Evolutionary conservation across 2,329 filamentous ascomycete species (phyloP).

Genomic region (Monosporascus cannonballus): DNA sequence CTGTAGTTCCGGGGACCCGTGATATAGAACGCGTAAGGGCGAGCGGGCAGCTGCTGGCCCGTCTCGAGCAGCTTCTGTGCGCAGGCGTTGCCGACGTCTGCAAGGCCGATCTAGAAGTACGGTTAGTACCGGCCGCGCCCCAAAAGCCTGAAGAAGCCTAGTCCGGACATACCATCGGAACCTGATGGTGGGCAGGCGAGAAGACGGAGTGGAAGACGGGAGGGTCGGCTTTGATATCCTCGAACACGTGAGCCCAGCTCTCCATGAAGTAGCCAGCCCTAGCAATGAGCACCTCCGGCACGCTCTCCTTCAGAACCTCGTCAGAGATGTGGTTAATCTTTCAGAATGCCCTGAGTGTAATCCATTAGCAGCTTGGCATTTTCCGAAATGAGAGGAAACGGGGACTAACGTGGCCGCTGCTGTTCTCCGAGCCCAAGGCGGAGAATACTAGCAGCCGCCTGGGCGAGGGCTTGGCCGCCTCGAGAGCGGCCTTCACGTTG

Average conservation of each 20-base stretch:
- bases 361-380: not conserved
- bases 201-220: conserved; percentile 21
- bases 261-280: conserved; percentile 14
- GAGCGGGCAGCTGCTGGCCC: conserved; percentile 6
- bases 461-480: conserved; percentile 4
- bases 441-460: conserved; percentile 23
- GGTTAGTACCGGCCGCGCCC: not conserved
- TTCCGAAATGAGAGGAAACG: too few relatives aligned
- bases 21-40: conserved; percentile 15
- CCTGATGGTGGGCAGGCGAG: conserved; percentile 21
- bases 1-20: conserved; percentile 22
- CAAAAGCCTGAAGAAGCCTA: too few relatives aligned
- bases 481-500: conserved; percentile 18
- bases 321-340: conserved; percentile 18
- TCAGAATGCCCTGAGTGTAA: conserved; percentile 19
- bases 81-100: conserved; percentile 21
- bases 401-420: conserved; percentile 20
- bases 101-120: conserved; percentile 21
- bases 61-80: conserved; percentile 16
- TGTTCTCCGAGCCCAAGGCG: conserved; percentile 23
- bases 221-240: conserved; percentile 14
- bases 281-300: conserved; percentile 17
- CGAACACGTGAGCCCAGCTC: conserved; percentile 13
- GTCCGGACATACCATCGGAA: conserved; percentile 24
- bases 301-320: conserved; percentile 10